These are phyloP conservation scores for Massariosphaeria phaeospora DNA, from an alignment of 495 filamentous ascomycete species.

Conservation along the genomic window DNA sequence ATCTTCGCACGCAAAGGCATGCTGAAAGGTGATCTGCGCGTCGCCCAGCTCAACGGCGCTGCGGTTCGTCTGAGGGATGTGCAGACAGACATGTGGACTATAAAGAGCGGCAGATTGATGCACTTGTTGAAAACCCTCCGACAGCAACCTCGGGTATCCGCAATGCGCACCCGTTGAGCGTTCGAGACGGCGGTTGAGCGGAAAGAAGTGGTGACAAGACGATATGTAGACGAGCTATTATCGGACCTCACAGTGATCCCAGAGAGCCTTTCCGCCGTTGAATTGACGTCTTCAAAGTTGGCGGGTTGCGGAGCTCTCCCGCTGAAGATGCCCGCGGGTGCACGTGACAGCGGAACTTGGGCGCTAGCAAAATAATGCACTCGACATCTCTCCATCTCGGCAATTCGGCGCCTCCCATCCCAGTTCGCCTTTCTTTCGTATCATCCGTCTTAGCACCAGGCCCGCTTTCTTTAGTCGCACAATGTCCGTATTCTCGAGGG, in stretches of 20 bases:
- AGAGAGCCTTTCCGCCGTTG: constrained; percentile 21
- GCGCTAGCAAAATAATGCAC: constrained; percentile 2
- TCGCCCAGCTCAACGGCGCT: constrained; percentile 32
- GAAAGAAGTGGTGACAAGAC: background rate
- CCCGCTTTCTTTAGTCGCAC: constrained; percentile 31
- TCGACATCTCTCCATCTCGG: background rate
- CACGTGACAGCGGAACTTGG: constrained; percentile 3
- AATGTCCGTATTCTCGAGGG: constrained; percentile 48
- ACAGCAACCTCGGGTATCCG: constrained; percentile 33
- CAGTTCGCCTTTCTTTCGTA: constrained; percentile 27
- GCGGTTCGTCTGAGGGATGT: constrained; percentile 25
- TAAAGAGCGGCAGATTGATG: constrained; percentile 13
- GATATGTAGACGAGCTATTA: background rate
- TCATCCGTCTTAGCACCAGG: constrained; percentile 15
- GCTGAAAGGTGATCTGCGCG: constrained; percentile 34
- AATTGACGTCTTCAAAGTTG: background rate
- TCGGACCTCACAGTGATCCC: background rate
- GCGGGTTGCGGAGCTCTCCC: background rate
- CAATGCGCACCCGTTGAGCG: no score
- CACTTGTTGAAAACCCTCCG: constrained; percentile 24
- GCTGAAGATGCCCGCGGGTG: background rate
- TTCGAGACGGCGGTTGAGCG: constrained; percentile 10
- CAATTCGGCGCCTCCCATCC: constrained; percentile 10
- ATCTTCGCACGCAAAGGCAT: constrained; percentile 93
- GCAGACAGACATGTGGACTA: constrained; percentile 32